A percentile compares a stretch with the other conserved stretches of the same genome.
phyloP scores from a whole-genome alignment of 2,329 filamentous ascomycete species.

The Cadophora malorum region DNA sequence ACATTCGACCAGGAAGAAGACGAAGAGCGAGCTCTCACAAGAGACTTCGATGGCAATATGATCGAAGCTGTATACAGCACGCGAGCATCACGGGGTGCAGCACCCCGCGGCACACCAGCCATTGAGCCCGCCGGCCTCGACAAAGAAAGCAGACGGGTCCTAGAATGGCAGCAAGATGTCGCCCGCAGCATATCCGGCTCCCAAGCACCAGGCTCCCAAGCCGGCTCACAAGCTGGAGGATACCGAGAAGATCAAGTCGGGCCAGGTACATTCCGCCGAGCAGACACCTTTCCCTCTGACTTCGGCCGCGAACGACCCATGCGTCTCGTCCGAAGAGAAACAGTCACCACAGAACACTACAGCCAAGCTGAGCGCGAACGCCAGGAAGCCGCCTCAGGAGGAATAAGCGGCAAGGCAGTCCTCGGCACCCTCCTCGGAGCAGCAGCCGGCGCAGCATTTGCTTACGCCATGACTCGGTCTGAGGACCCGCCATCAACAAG shows the following conservation, averaged over 20 bases:
- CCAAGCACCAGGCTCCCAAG: conserved; percentile 1
- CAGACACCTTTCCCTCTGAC: conserved; percentile 22
- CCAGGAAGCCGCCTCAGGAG: conserved; percentile 17
- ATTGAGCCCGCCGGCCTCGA: conserved; percentile 41
- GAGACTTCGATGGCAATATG: conserved; percentile 83
- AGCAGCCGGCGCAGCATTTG: conserved; percentile 76
- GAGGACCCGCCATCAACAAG: conserved; percentile 48
- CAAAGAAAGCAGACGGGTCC: conserved; percentile 47
- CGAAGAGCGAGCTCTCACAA: conserved; percentile 57
- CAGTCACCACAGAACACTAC: conserved; percentile 31
- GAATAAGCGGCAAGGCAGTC: conserved; percentile 66
- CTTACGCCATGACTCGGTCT: conserved; percentile 74
- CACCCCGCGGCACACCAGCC: not conserved
- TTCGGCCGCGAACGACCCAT: conserved; percentile 16
- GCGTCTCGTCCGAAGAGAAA: conserved; percentile 30
- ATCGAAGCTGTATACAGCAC: conserved; percentile 69
- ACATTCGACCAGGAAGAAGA: conserved; percentile 26
- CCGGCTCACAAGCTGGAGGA: not conserved
- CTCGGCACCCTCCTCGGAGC: conserved; percentile 80
- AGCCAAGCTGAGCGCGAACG: conserved; percentile 11
- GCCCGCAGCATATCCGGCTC: conserved; percentile 40
- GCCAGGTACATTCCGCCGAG: conserved; percentile 20
- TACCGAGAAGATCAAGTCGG: conserved; percentile 5
- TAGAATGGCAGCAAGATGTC: conserved; percentile 52
- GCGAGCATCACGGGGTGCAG: conserved; percentile 34